phyloP scores from a whole-genome alignment of 306 rosid genomes.

The Prunus campanulata region DNA sequence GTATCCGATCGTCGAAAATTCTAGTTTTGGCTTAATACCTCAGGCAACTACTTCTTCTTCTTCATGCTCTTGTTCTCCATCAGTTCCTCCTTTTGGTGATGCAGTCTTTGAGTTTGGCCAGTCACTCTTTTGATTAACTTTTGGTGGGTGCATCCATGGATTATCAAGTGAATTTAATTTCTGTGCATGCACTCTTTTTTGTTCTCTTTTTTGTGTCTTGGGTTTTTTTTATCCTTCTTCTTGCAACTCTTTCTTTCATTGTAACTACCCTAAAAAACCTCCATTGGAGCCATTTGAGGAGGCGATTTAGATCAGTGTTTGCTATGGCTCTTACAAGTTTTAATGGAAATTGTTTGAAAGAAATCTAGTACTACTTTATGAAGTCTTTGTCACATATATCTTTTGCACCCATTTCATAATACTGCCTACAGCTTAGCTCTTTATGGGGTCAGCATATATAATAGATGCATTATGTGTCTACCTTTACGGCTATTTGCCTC shows the following conservation, averaged over 20 bases:
- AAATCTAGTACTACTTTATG: background rate
- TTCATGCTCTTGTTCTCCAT: constrained; percentile 50
- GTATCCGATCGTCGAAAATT: constrained; percentile 42
- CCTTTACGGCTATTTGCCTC: constrained; percentile 41
- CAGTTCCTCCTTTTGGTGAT: constrained; percentile 55
- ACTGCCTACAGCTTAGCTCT: background rate
- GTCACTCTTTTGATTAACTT: constrained; percentile 43
- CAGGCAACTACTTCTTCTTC: constrained; percentile 13
- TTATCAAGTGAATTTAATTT: background rate
- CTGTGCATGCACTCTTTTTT: constrained; percentile 24
- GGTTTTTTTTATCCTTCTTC: background rate
- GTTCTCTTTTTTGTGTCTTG: background rate
- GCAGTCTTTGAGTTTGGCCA: constrained; percentile 48
- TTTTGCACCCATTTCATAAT: constrained; percentile 1
- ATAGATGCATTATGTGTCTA: constrained; percentile 9
- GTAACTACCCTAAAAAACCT: constrained; percentile 36
- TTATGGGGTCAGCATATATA: background rate
- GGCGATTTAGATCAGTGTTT: background rate
- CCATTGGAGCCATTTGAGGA: constrained; percentile 19
- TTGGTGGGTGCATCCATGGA: background rate
- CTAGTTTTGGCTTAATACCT: constrained; percentile 41
- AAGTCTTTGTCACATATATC: background rate
- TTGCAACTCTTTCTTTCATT: constrained; percentile 28
- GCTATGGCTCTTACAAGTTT: constrained; percentile 6
- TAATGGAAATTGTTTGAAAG: constrained; percentile 13